A percentile compares a stretch with the other conserved stretches of the same genome.
Evolutionary conservation across 148 eudicot species (phyloP).

Genomic region (Amaranthus cruentus): DNA sequence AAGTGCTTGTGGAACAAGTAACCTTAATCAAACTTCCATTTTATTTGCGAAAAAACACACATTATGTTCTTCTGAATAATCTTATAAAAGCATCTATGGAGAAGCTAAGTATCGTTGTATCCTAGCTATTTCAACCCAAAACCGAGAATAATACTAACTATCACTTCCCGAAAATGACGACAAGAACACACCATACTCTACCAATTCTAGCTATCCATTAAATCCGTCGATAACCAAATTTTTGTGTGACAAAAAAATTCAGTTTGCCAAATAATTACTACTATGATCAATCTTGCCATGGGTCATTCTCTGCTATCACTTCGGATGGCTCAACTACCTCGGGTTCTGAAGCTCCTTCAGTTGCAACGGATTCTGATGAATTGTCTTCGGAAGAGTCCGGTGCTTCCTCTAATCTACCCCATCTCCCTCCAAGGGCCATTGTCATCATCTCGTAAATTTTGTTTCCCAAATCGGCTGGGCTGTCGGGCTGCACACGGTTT

Average conservation of each 20-base stretch:
- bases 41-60: not conserved
- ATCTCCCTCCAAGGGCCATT: conserved; percentile 94
- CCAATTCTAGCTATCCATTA: not conserved
- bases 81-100: not conserved
- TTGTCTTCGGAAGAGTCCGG: conserved; percentile 25
- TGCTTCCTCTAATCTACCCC: conserved; percentile 73
- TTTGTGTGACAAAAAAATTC: conserved; percentile 3
- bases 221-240: not conserved
- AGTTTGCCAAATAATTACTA: not conserved
- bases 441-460: conserved; percentile 99
- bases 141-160: not conserved
- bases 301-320: conserved; percentile 83
- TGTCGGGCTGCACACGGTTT: conserved; percentile 66
- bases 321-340: conserved; percentile 91
- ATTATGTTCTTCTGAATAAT: not conserved
- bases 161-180: not conserved
- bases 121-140: not conserved
- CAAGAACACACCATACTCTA: not conserved
- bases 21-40: not conserved
- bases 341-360: conserved; percentile 39
- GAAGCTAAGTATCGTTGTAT: not conserved
- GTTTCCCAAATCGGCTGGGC: conserved; percentile 87
- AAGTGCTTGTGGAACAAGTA: no score
- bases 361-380: conserved; percentile 33
- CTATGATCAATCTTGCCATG: conserved; percentile 60